Evolutionary conservation across 129 eudicot genomes (phyloP).

Genomic region (Tagetes patula): DNA sequence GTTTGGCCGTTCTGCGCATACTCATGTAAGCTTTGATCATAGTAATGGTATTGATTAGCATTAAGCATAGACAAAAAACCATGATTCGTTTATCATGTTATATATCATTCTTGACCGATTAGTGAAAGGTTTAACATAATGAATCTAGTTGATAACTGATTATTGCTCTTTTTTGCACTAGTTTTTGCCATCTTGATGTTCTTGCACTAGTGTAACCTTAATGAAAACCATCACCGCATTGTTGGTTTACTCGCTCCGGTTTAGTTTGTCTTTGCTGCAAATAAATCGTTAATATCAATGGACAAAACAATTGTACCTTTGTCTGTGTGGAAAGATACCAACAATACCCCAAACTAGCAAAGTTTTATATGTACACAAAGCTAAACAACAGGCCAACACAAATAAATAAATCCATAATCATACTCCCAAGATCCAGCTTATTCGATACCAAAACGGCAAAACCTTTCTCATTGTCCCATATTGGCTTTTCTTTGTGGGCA

Average conservation of each 20-base stretch:
- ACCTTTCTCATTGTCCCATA: too few species aligned
- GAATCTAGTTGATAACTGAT: conserved; percentile 24
- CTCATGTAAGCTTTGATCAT: conserved; percentile 43
- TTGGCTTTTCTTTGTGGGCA: too few species aligned
- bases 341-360: too few species aligned
- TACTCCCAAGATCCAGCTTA: too few species aligned
- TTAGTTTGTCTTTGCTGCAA: background rate
- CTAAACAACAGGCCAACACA: too few species aligned
- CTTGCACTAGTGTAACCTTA: background rate
- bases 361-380: too few species aligned
- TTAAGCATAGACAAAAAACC: conserved; percentile 33
- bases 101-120: conserved; percentile 29
- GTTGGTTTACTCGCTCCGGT: conserved; percentile 23
- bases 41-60: conserved; percentile 31
- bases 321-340: too few species aligned
- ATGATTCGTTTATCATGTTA: conserved; percentile 18
- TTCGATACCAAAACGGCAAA: too few species aligned
- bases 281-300: too few species aligned
- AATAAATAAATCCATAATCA: too few species aligned
- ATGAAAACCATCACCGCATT: too few species aligned
- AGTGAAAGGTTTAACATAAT: conserved; percentile 33
- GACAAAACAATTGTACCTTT: too few species aligned
- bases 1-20: conserved; percentile 84
- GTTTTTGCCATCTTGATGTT: conserved; percentile 11
- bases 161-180: conserved; percentile 16